Percentiles rank a stretch among this genome's conserved stretches.
Conservation (phyloP, 2,329 filamentous ascomycete genomes). For the Aspergillus texensis region DNA sequence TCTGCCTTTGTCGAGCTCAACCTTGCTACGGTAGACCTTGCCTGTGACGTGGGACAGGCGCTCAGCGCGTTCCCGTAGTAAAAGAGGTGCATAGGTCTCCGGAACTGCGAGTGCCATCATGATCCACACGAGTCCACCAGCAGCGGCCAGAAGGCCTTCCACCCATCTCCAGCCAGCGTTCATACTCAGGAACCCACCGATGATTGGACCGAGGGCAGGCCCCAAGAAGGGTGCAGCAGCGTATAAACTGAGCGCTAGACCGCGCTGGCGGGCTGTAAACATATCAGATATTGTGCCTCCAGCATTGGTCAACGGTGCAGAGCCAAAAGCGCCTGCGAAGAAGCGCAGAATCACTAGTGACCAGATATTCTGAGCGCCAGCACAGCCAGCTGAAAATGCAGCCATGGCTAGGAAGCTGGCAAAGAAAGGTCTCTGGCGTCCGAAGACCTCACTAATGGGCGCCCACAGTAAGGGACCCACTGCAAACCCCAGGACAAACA, state of each 20-base stretch:
- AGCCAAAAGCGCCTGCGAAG: constrained; percentile 43
- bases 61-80: constrained; percentile 3
- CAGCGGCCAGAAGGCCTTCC: constrained; percentile 4
- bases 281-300: constrained; percentile 8
- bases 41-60: constrained; percentile 1
- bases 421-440: constrained; percentile 32
- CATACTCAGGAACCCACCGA: constrained; percentile 10
- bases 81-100: constrained; percentile 9
- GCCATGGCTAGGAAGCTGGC: constrained; percentile 2
- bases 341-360: constrained; percentile 64
- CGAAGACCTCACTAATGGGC: constrained; percentile 50
- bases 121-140: constrained; percentile 4
- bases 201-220: constrained; percentile 8
- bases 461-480: constrained; percentile 35
- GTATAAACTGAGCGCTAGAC: constrained; percentile 11
- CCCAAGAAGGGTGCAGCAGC: constrained; percentile 8
- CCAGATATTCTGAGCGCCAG: constrained; percentile 53
- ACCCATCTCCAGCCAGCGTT: constrained; percentile 13
- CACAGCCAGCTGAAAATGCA: constrained; percentile 44
- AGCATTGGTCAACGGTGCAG: constrained; percentile 6
- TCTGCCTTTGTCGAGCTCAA: constrained; percentile 5
- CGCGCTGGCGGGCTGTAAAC: constrained; percentile 8
- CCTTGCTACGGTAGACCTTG: constrained; percentile 9
- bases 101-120: constrained; percentile 5
- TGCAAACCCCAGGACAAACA: constrained; percentile 34